phyloP scores from a whole-genome alignment of 2,329 filamentous ascomycete species.

The Colletotrichum filicis region DNA sequence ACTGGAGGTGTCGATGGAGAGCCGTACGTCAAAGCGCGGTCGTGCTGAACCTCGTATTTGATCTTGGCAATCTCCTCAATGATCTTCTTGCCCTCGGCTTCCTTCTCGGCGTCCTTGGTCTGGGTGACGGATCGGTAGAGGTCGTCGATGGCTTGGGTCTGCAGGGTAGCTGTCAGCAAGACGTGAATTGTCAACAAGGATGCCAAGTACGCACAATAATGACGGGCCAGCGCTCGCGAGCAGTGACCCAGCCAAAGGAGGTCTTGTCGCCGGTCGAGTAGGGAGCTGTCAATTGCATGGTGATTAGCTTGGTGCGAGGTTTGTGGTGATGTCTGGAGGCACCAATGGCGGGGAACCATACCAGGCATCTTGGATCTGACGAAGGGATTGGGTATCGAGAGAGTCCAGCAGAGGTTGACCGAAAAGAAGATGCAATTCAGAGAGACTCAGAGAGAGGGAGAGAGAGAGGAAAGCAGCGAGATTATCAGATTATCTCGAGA shows the following conservation, averaged over 20 bases:
- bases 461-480: background rate
- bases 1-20: background rate
- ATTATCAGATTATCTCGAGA: background rate
- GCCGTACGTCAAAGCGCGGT: slow-evolving; percentile 80
- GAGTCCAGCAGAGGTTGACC: too few relatives aligned
- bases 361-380: slow-evolving; percentile 24
- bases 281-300: slow-evolving; percentile 63
- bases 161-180: slow-evolving; percentile 37
- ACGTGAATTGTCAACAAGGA: background rate
- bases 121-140: slow-evolving; percentile 79
- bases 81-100: slow-evolving; percentile 86
- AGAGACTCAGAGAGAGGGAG: too few relatives aligned
- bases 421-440: background rate
- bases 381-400: too few relatives aligned
- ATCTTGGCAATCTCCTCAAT: slow-evolving; percentile 81
- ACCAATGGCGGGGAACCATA: background rate
- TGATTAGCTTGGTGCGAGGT: slow-evolving; percentile 13
- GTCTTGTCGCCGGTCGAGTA: slow-evolving; percentile 83
- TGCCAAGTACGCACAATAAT: slow-evolving; percentile 74
- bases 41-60: slow-evolving; percentile 96
- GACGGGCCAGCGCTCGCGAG: slow-evolving; percentile 89
- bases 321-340: background rate
- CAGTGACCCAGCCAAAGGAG: slow-evolving; percentile 89
- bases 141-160: slow-evolving; percentile 95
- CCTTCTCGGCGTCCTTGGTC: slow-evolving; percentile 70